Percentiles rank a stretch among this genome's conserved stretches.
phyloP scores from a whole-genome alignment of 2,329 filamentous ascomycete species.

The Lasiodiplodia theobromae region DNA sequence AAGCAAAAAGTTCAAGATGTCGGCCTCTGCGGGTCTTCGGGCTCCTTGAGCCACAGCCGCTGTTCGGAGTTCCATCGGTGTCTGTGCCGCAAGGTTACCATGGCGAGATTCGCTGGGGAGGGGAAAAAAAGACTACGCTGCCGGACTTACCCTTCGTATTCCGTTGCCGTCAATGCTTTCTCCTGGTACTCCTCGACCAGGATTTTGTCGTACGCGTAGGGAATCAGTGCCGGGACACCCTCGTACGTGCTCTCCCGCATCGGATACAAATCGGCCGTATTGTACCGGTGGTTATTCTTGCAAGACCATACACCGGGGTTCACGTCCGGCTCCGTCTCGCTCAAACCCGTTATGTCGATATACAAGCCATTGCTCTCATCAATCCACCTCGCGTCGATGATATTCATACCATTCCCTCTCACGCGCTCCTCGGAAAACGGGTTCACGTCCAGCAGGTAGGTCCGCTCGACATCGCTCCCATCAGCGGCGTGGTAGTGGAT shows the following conservation, averaged over 20 bases:
- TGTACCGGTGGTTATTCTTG: slow-evolving; percentile 80
- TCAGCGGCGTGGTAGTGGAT: slow-evolving; percentile 52
- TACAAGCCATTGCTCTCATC: slow-evolving; percentile 78
- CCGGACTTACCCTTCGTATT: slow-evolving; percentile 66
- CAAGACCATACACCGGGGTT: slow-evolving; percentile 75
- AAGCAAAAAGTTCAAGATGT: slow-evolving; percentile 8
- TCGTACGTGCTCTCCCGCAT: slow-evolving; percentile 78
- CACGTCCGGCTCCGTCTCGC: slow-evolving; percentile 67
- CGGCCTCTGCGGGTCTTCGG: slow-evolving; percentile 11
- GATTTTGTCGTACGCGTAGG: slow-evolving; percentile 72
- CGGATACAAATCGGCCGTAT: slow-evolving; percentile 75
- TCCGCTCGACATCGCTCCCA: slow-evolving; percentile 49
- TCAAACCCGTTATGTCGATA: slow-evolving; percentile 81
- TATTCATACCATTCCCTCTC: slow-evolving; percentile 73
- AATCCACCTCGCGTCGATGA: slow-evolving; percentile 87
- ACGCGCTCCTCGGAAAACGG: slow-evolving; percentile 69
- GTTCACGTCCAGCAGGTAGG: slow-evolving; percentile 80
- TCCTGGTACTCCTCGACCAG: slow-evolving; percentile 70
- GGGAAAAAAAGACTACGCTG: not conserved
- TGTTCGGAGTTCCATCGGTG: slow-evolving; percentile 66
- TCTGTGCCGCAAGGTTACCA: slow-evolving; percentile 48
- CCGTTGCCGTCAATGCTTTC: slow-evolving; percentile 66
- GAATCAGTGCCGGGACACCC: slow-evolving; percentile 73
- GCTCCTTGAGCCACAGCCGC: slow-evolving; percentile 65
- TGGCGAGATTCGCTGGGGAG: not conserved